Percentiles rank a stretch among this genome's conserved stretches.
Conservation (phyloP, 2,329 filamentous ascomycete species). For the Colletotrichum agaves region DNA sequence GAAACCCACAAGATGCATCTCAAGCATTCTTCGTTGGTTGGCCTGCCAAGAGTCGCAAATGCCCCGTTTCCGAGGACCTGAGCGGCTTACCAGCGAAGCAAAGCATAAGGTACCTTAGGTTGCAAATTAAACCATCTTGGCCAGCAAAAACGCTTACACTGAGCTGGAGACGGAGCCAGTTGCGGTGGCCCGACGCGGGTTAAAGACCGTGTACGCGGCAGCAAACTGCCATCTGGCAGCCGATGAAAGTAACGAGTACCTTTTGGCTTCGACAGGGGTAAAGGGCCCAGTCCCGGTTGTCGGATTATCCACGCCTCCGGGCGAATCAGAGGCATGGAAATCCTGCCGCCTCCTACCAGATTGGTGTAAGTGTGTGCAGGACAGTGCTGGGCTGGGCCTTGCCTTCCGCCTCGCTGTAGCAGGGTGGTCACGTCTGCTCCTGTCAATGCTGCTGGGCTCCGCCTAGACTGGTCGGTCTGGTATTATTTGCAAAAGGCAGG, state of each 20-base stretch:
- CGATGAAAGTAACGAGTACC: slow-evolving; percentile 20
- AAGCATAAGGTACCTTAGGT: too few relatives aligned
- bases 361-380: slow-evolving; percentile 42
- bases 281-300: slow-evolving; percentile 36
- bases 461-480: slow-evolving; percentile 23
- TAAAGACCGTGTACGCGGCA: neutral
- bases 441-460: slow-evolving; percentile 28
- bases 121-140: neutral
- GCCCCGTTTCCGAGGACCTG: slow-evolving; percentile 26
- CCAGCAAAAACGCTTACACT: slow-evolving; percentile 27
- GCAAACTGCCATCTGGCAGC: slow-evolving; percentile 22
- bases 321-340: slow-evolving; percentile 41
- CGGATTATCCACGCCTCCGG: slow-evolving; percentile 46
- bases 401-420: slow-evolving; percentile 37
- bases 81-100: slow-evolving; percentile 14
- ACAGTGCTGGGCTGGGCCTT: slow-evolving; percentile 37
- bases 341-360: slow-evolving; percentile 40
- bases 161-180: slow-evolving; percentile 2
- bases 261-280: slow-evolving; percentile 18
- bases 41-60: slow-evolving; percentile 36
- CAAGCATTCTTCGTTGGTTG: slow-evolving; percentile 35
- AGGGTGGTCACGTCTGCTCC: slow-evolving; percentile 38
- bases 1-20: neutral
- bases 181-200: neutral
- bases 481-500: slow-evolving; percentile 38